Base-by-base conservation (phyloP, 1,284 basidiomycete genomes). In the Trichosporon inkin region DNA sequence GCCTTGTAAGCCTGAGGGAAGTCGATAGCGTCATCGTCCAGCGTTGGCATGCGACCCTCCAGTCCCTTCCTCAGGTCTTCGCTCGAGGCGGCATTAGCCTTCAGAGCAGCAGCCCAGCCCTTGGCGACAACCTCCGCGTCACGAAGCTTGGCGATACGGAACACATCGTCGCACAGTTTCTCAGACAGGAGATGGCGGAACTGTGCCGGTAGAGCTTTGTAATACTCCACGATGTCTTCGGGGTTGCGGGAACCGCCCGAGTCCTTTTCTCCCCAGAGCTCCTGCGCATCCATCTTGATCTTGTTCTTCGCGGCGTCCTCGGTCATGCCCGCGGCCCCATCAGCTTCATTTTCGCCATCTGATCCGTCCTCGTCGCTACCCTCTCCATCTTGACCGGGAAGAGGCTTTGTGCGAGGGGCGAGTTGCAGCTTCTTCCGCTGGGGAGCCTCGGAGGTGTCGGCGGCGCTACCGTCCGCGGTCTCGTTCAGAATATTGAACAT, bases 1-100 rank as follows among this genome's bases (percentile, higher is more conserved):
- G 87, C 84, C 62, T 84, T 79, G 79, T 88, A 87, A 0, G 91
- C 92, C 72, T 88, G 88, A 4, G 93, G 93, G 62, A 88, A 89
- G 75, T 97, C 92, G 69, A 93, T 88, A 17, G 86, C 85, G 59
- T 92, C 85, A 72, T 96, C 92, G 70, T 92, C 90, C 67, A 96
- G 81, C 62, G 87, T 79, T 74, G 89, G 87, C 58, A 88, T 85
- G 57, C 86, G 82, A 1, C 82, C 81, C 60, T 77, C 76, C 76
- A 93, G 84, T 16, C 74, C 72, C 41, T 70, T 81, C 74, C 86
- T 87, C 70, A 92, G 85, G 7, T 83, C 78, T 13, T 82, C 82
- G 0, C 80, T 55, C 1, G 83, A 63, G 2, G 82, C 73, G 81
- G 85, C 62, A 83, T 78, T 63, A 79, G 81, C 79, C 83, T 87